A percentile compares a stretch with the other conserved stretches of the same genome.
phyloP scores from a whole-genome alignment of 2,329 filamentous ascomycete genomes.

The Cryphonectria japonica region DNA sequence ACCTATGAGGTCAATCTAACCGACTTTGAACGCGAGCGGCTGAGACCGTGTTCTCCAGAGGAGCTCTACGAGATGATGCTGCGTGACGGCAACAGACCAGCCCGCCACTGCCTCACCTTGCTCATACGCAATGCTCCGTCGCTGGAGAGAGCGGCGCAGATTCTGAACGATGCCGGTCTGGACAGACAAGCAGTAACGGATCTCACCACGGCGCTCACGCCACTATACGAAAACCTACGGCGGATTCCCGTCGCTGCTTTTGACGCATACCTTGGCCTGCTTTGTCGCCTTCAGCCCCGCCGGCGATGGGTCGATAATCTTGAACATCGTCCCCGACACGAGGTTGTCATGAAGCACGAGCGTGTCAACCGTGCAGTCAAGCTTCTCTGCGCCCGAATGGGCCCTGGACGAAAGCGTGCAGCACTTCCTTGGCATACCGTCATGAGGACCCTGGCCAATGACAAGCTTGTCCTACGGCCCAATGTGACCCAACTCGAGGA shows the following conservation, averaged over 20 bases:
- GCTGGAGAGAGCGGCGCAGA: conserved; percentile 51
- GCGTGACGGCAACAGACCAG: conserved; percentile 50
- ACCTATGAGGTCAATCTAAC: conserved; percentile 62
- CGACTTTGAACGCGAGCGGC: conserved; percentile 67
- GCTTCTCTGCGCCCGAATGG: conserved; percentile 38
- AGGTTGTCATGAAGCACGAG: conserved; percentile 12
- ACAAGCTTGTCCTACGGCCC: conserved; percentile 38
- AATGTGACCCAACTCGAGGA: conserved; percentile 33
- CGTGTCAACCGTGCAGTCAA: conserved; percentile 42
- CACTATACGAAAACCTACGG: conserved; percentile 33
- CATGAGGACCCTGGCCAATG: conserved; percentile 44
- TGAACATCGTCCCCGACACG: conserved; percentile 10
- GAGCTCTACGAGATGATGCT: conserved; percentile 65
- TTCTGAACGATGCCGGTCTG: conserved; percentile 51
- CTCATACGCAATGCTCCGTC: conserved; percentile 58
- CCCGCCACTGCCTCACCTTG: conserved; percentile 55
- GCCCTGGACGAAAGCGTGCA: conserved; percentile 20
- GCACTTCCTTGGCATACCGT: conserved; percentile 47
- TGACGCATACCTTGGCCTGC: conserved; percentile 54
- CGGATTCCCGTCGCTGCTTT: conserved; percentile 46
- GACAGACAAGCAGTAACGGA: conserved; percentile 26
- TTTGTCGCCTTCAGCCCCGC: conserved; percentile 40
- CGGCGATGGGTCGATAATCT: conserved; percentile 19
- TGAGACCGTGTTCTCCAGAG: conserved; percentile 61
- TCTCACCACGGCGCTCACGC: conserved; percentile 31